Conservation (phyloP, 2,329 filamentous ascomycete species). For the Neofusicoccum umdonicola region DNA sequence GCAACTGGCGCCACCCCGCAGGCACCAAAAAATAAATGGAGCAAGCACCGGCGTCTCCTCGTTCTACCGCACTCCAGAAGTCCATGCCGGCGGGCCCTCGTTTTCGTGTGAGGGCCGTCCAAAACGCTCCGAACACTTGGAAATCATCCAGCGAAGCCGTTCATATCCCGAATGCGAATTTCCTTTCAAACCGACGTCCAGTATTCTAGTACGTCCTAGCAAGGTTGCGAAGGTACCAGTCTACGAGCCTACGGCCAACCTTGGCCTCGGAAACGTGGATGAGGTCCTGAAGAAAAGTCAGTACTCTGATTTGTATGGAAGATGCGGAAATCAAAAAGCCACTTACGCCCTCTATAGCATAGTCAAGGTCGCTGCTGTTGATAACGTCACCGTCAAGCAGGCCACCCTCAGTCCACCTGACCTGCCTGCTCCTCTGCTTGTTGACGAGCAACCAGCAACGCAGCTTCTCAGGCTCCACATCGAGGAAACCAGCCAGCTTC, state of each 20-base stretch:
- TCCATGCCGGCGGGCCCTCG: background rate
- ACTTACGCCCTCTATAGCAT: conserved; percentile 89
- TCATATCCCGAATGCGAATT: background rate
- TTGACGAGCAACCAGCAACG: conserved; percentile 92
- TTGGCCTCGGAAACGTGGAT: conserved; percentile 99
- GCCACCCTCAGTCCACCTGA: conserved; percentile 87
- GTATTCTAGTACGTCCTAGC: conserved; percentile 78
- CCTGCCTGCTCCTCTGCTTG: conserved; percentile 97
- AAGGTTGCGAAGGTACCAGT: conserved; percentile 98
- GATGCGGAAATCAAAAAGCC: background rate
- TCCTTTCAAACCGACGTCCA: background rate
- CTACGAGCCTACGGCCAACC: conserved; percentile 92
- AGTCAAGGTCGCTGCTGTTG: conserved; percentile 93
- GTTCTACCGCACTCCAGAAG: background rate
- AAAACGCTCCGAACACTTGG: background rate
- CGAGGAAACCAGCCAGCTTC: conserved; percentile 96
- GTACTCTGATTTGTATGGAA: background rate
- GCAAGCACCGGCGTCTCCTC: background rate
- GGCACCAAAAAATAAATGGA: background rate
- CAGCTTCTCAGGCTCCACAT: conserved; percentile 94
- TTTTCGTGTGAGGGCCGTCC: background rate
- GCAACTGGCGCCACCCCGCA: background rate
- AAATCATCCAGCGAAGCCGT: background rate
- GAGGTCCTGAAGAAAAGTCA: conserved; percentile 63
- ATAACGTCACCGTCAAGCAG: conserved; percentile 89